Base-by-base conservation (phyloP, 805 yeast genomes). In the Ogataea naganishii region DNA sequence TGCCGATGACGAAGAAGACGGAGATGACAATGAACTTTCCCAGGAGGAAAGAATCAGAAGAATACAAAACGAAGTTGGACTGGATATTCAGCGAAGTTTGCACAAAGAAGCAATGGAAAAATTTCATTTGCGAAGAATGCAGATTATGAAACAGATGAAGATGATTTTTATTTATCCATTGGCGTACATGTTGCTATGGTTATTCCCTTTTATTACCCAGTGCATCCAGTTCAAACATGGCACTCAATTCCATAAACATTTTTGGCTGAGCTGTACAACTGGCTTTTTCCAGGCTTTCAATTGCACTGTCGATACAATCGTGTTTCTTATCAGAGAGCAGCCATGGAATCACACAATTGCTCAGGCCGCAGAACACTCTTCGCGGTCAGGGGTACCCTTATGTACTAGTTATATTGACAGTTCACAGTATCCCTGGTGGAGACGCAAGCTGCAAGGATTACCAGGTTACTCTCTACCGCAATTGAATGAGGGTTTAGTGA, bases 81-180 rank as follows among this genome's bases (percentile, higher is more conserved):
- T 47, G 20, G 52, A 49, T 30, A 43, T 53, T 15, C 59, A 53
- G 34, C 35, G 48, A 19, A 34, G 45, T 14, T 56, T 81, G 34
- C 83, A 78, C 37, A 63, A 63, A 20, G 79, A 77, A 31, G 72
- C 77, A 30, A 64, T 80, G 51, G 66, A 61, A 21, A 66, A 66
- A 35, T 75, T 84, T 50, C 69, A 78, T 35, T 58, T 66, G 22
- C 62, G 92, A 13, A 75, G 85, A 40, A 55, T 66, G 18, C 67
- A 70, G 37, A 81, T 86, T 29, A 75, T 79, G 48, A 74, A 75
- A 33, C 95, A 86, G 56, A 75, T 83, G 69, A 75, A 75, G 44
- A 66, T 79, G 19, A 78, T 86, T 27, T 84, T 86, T 53, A 64
- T 86, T 26, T 86, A 86, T 49, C 96, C 96, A 3, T 58, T 80